Conservation (phyloP, 495 filamentous ascomycete genomes). For the Hyphodiscus hymeniophilus region DNA sequence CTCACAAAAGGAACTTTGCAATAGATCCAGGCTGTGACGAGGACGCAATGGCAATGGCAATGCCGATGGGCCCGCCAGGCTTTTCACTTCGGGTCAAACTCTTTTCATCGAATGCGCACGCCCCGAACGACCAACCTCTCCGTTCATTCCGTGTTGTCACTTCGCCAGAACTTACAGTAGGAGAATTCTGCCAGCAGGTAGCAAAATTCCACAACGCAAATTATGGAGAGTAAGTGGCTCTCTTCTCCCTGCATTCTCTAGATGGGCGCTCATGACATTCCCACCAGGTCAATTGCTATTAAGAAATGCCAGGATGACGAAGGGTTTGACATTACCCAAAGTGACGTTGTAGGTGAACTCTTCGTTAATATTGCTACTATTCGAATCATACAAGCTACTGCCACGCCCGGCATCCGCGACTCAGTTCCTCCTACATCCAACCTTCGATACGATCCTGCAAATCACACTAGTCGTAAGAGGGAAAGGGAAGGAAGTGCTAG, state of each 20-base stretch:
- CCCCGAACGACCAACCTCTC: slow-evolving; percentile 13
- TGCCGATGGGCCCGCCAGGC: slow-evolving; percentile 17
- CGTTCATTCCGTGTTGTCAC: slow-evolving; percentile 20
- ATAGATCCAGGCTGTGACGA: background rate
- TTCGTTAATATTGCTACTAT: slow-evolving; percentile 13
- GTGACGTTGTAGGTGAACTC: slow-evolving; percentile 15
- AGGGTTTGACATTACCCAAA: slow-evolving; percentile 21
- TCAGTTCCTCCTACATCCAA: slow-evolving; percentile 22
- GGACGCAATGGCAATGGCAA: slow-evolving; percentile 7
- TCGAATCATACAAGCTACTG: slow-evolving; percentile 16
- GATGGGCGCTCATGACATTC: background rate
- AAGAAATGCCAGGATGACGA: slow-evolving; percentile 24
- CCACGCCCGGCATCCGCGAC: slow-evolving; percentile 11
- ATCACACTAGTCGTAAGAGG: slow-evolving; percentile 15
- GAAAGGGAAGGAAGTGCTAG: slow-evolving; percentile 7
- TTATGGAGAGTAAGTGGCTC: slow-evolving; percentile 19
- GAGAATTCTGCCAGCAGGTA: slow-evolving; percentile 21
- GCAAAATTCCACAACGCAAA: slow-evolving; percentile 18
- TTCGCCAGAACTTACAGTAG: slow-evolving; percentile 9
- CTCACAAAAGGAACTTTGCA: slow-evolving; percentile 1
- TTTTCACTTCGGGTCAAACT: slow-evolving; percentile 22
- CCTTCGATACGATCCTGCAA: slow-evolving; percentile 15
- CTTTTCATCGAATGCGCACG: slow-evolving; percentile 16
- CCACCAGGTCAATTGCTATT: slow-evolving; percentile 17
- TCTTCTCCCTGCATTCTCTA: background rate